Evolutionary conservation across 768 basidiomycete genomes (phyloP).

Genomic region (Fistulinella prunicolor): DNA sequence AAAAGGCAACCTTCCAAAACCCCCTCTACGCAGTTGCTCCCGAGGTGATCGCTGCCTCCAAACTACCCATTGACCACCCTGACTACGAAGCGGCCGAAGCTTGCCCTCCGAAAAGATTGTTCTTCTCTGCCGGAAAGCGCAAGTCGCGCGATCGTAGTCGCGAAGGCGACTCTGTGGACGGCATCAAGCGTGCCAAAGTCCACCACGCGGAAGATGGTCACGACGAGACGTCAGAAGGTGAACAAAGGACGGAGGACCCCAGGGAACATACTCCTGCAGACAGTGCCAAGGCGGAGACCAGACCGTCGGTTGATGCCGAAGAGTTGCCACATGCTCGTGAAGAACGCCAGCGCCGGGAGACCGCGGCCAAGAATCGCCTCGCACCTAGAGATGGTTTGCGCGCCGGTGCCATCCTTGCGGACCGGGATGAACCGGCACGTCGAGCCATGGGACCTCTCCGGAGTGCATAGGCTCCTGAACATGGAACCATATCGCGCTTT

Average conservation of each 20-base stretch:
- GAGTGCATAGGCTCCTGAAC: conserved; percentile 8
- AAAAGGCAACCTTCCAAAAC: conserved; percentile 58
- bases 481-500: background rate
- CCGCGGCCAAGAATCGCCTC: conserved; percentile 18
- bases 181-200: conserved; percentile 16
- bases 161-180: conserved; percentile 9
- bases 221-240: conserved; percentile 13
- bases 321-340: conserved; percentile 18
- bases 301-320: background rate
- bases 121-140: conserved; percentile 40
- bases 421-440: conserved; percentile 30
- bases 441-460: conserved; percentile 31
- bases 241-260: conserved; percentile 7
- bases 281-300: conserved; percentile 1
- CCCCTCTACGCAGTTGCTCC: conserved; percentile 56
- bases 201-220: conserved; percentile 4
- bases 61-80: conserved; percentile 58
- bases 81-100: conserved; percentile 59
- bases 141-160: conserved; percentile 26
- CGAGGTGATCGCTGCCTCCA: conserved; percentile 40
- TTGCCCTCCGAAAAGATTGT: conserved; percentile 58
- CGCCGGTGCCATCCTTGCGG: conserved; percentile 26
- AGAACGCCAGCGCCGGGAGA: conserved; percentile 27
- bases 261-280: conserved; percentile 1
- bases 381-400: conserved; percentile 28